Evolutionary conservation across 345 rosid genomes (phyloP).

Genomic region (Corchorus capsularis): DNA sequence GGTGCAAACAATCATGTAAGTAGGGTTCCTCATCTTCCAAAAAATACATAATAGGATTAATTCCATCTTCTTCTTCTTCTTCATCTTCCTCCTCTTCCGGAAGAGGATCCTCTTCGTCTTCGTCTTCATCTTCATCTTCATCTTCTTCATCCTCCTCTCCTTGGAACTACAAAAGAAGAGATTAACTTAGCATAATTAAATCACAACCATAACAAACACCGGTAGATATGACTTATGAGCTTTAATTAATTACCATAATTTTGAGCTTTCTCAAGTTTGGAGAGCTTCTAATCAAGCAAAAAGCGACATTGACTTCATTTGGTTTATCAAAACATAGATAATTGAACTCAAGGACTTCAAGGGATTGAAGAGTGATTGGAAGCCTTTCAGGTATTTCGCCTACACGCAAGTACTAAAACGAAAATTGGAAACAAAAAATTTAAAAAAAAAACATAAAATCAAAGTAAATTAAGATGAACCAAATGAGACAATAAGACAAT

Average conservation of each 20-base stretch:
- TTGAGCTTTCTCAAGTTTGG: slow-evolving; percentile 3
- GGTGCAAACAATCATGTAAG: neutral
- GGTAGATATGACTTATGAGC: neutral
- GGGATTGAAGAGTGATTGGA: neutral
- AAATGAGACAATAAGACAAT: neutral
- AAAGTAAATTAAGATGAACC: neutral
- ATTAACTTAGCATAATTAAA: no score
- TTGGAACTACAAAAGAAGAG: no score
- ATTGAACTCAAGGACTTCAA: neutral
- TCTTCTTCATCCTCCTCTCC: no score
- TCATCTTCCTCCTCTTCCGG: no score
- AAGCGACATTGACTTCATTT: neutral
- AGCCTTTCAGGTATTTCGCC: neutral
- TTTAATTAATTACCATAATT: neutral
- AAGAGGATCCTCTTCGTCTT: no score
- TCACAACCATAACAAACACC: no score
- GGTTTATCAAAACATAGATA: neutral
- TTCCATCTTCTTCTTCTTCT: no score
- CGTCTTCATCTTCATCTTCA: no score
- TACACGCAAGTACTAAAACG: neutral
- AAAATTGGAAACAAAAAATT: neutral
- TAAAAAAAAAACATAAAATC: neutral
- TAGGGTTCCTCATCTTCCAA: neutral
- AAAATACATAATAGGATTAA: no score
- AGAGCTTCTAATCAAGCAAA: neutral